These are phyloP conservation scores for Gillenia trifoliata DNA, from an alignment of 306 rosid species.

Conservation along the genomic window DNA sequence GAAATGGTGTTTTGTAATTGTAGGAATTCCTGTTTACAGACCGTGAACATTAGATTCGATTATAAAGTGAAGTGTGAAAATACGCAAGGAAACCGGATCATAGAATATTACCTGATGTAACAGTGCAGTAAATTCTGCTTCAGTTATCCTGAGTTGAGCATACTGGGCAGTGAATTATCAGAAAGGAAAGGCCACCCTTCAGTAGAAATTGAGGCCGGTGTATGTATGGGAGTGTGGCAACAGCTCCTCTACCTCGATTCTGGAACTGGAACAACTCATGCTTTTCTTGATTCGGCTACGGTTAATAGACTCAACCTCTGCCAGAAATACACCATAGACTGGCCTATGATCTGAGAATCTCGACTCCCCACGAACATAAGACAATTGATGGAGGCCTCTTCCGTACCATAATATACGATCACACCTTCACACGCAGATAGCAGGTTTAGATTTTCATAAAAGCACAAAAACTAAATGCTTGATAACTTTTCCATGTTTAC, in stretches of 20 bases:
- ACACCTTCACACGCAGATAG: conserved; percentile 62
- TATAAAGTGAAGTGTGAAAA: not conserved
- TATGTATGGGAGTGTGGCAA: conserved; percentile 62
- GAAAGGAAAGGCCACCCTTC: conserved; percentile 27
- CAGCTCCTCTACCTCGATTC: conserved; percentile 89
- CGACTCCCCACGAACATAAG: conserved; percentile 93
- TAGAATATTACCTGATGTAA: conserved; percentile 10
- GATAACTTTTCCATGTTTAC: not conserved
- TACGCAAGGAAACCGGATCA: conserved; percentile 1
- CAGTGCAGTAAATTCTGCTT: conserved; percentile 18
- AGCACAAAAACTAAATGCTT: not conserved
- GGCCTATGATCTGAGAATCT: conserved; percentile 97
- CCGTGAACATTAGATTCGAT: not conserved
- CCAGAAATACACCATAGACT: conserved; percentile 71
- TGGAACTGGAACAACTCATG: conserved; percentile 77
- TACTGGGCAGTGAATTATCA: conserved; percentile 4
- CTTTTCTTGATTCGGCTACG: conserved; percentile 68
- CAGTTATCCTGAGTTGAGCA: conserved; percentile 22
- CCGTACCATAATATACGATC: conserved; percentile 94
- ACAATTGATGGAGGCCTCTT: conserved; percentile 76
- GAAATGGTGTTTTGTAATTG: conserved; percentile 6
- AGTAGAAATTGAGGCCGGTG: conserved; percentile 48
- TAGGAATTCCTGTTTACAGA: conserved; percentile 10
- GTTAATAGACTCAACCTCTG: conserved; percentile 75
- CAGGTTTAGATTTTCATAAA: conserved; percentile 13